Evolutionary conservation across 345 rosid genomes (phyloP).

Genomic region (Eucalyptus pauciflora): DNA sequence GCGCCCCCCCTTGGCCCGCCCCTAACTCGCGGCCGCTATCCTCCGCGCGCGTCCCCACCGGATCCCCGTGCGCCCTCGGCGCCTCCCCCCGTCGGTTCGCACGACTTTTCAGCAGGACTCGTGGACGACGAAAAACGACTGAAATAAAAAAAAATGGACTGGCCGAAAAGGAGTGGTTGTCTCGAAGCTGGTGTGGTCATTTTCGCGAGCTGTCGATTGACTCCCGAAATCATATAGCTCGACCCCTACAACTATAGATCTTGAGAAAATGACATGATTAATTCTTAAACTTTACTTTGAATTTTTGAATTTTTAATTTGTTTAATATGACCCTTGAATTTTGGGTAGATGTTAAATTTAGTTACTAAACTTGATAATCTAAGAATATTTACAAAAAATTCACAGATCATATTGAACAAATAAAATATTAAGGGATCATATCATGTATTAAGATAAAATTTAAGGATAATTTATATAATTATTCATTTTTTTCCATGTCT

Average conservation of each 20-base stretch:
- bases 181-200: background rate
- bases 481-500: background rate
- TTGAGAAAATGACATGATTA: background rate
- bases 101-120: background rate
- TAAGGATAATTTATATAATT: background rate
- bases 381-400: too few species aligned
- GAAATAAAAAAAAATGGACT: background rate
- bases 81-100: background rate
- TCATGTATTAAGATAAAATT: too few species aligned
- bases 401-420: background rate
- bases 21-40: background rate
- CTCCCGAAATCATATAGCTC: background rate
- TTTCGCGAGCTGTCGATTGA: background rate
- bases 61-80: background rate
- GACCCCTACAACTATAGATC: background rate
- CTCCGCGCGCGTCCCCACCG: background rate
- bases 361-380: too few species aligned
- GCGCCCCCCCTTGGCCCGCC: background rate
- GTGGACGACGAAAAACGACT: background rate
- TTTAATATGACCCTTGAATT: fast-evolving
- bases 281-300: too few species aligned
- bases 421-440: too few species aligned
- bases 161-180: background rate
- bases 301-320: fast-evolving
- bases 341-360: too few species aligned